phyloP scores from a whole-genome alignment of 352 stramenopile genomes.

The Globisporangium solare region DNA sequence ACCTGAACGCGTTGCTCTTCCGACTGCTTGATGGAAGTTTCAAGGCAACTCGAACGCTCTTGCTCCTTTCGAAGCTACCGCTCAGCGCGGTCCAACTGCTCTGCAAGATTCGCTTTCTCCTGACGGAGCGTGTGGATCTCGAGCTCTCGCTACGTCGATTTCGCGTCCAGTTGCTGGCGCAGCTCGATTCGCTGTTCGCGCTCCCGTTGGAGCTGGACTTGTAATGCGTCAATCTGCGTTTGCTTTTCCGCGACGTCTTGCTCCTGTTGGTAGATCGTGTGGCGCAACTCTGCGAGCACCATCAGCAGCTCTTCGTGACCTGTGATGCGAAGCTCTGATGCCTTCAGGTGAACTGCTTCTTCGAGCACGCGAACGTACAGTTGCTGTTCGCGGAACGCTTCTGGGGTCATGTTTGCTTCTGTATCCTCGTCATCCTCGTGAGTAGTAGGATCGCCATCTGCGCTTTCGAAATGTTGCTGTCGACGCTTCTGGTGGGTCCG shows the following conservation, averaged over 20 bases:
- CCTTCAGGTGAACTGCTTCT: conserved; percentile 70
- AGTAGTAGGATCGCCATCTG: not conserved
- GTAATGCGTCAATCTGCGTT: conserved; percentile 2
- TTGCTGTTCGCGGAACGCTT: conserved; percentile 34
- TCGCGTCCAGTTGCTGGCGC: conserved; percentile 15
- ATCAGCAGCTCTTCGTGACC: conserved; percentile 74
- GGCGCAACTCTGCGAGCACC: conserved; percentile 66
- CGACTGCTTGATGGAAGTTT: conserved; percentile 13
- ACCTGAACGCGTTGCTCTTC: conserved; percentile 19
- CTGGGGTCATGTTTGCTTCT: not conserved
- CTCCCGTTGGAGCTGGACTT: conserved; percentile 24
- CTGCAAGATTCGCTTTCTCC: conserved; percentile 23
- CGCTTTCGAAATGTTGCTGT: not conserved
- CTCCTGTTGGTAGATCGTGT: conserved; percentile 76
- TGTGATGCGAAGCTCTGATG: conserved; percentile 55
- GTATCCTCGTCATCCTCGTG: conserved; percentile 1
- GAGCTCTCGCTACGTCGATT: conserved; percentile 19
- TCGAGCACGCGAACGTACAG: conserved; percentile 76
- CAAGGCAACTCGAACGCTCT: conserved; percentile 12
- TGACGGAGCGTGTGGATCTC: conserved; percentile 18
- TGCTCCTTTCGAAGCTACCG: conserved; percentile 26
- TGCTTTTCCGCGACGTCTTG: conserved; percentile 38
- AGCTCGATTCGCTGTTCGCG: conserved; percentile 17
- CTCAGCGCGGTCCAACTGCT: conserved; percentile 24
- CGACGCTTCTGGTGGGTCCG: conserved; percentile 31